Evolutionary conservation across 805 yeast species (phyloP).

Genomic region (Wickerhamiella azyma): DNA sequence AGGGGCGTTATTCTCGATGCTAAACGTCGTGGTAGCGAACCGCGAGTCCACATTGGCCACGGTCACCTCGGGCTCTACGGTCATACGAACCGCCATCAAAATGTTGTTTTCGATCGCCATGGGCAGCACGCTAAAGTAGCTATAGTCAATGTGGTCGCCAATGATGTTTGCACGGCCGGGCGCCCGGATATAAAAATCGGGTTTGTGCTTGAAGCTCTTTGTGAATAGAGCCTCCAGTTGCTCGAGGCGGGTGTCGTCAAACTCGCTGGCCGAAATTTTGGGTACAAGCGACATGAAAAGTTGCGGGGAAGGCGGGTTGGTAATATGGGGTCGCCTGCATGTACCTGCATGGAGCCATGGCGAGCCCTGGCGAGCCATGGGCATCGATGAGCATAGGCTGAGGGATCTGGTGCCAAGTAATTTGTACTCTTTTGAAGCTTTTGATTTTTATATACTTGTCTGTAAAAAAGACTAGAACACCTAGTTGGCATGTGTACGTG

Average conservation of each 20-base stretch:
- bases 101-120: conserved; percentile 59
- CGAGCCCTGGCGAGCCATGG: too few species aligned
- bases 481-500: too few species aligned
- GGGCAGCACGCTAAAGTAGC: conserved; percentile 52
- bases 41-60: conserved; percentile 27
- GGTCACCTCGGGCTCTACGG: conserved; percentile 20
- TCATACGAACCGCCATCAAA: conserved; percentile 32
- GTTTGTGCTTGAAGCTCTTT: conserved; percentile 12
- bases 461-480: too few species aligned
- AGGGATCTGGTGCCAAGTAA: too few species aligned
- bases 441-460: too few species aligned
- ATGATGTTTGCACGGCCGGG: conserved; percentile 69
- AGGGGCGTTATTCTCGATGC: conserved; percentile 19
- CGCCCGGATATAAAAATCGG: conserved; percentile 42
- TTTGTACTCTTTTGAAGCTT: too few species aligned
- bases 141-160: conserved; percentile 65
- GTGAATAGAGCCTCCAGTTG: background rate
- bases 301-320: background rate
- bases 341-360: background rate
- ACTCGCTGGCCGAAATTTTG: background rate
- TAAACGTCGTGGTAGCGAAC: conserved; percentile 17
- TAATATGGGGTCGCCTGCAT: background rate
- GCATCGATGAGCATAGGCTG: too few species aligned
- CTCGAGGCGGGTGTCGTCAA: background rate
- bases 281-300: conserved; percentile 2